Base-by-base conservation (phyloP, 768 basidiomycete species). In the Pleurotus djamor region DNA sequence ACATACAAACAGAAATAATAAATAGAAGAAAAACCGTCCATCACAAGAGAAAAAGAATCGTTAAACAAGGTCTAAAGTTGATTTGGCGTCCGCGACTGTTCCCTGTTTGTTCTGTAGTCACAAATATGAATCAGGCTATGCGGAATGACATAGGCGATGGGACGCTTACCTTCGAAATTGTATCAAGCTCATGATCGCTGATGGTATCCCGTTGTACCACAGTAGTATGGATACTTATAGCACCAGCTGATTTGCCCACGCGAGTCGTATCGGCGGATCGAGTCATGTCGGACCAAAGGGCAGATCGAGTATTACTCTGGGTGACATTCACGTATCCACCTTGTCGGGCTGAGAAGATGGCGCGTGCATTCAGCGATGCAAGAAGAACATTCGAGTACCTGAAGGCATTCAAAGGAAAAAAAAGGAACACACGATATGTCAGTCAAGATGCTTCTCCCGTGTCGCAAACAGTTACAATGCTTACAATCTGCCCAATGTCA, bases 381-480 rank as follows among this genome's bases (percentile, higher is more conserved):
- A 60, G 59, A 14, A 60, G 48, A 38, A 48, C 47, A 38, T 60
- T 60, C 12, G 59, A 60, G 36, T 60, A 60, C 17, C 59, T 60
- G 44, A 34, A 10, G 41, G 21, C 21, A 28, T 28, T 28, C 21
- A 28, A 28, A 28, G 21, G 21, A 8, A 48, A 17, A 16, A 48
- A 28, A 28, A 14, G 32, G n/a, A 50, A 21, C 49, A 50, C 14
- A 9, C 13, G 2, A 28, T n/a, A 16, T 21, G 38, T 10, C n/a
- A 41, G 38, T 41, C 38, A 9, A n/a, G 38, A 10, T 41, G 38
- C 38, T 41, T 41, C 10, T 41, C n/a, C n/a, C 10, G 38, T 13
- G 14, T 45, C 43, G 13, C 43, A 52, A 16, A 28, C 21, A 28
- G 21, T 28, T 28, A 32, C 16, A 34, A 34, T 8, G 36, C 57